Evolutionary conservation across 441 rosid species (phyloP), one percentile per base, ranked within the genome.

Genomic region (Brassica hybrid): DNA sequence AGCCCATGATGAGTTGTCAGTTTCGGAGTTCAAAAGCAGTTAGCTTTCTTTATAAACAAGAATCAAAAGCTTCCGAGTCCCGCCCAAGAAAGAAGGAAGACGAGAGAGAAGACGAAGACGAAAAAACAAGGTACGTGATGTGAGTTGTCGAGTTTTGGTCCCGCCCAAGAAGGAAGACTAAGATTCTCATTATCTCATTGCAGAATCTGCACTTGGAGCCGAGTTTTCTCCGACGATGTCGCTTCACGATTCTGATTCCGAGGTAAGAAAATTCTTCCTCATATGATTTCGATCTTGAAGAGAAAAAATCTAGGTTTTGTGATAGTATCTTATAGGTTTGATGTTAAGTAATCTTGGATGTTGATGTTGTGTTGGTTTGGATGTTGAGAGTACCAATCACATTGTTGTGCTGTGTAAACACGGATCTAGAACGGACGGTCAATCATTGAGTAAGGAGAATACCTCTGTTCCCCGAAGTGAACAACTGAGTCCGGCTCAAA

Each of bases 381-480:
- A 92, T 96, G 73, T 94, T 94, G 13, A 94, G 86, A 8, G 97
- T 94, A 45, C 97, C 97, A 36, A 91, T 92, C 75, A 94, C 99
- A 75, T 94, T 92, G 84, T 94, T 94, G 6, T 90, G 89, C 78
- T 88, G 99, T 2, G 99, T 94, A 76, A 66, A 94, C 50, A 92
- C 86, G 1, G 97, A 97, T 79, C 98, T 84, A 3, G 97, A 88
- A n/a, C 98, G 85, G 80, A n/a, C 98, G 85, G 81, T 94, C 97
- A 38, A 94, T 92, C 98, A 94, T 91, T 30, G 98, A 94, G 83
- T 92, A 94, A 60, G 97, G 98, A n/a, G 97, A 97, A 13, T 97
- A 94, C 4, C 97, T 87, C 72, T 92, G 99, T 76, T 94, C 98
- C 25, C 95, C 98, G 12, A 92, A 92, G 71, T 94, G 98, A 32